Percentiles rank a stretch among this genome's conserved stretches.
phyloP scores from a whole-genome alignment of 768 basidiomycete species.

The Lactifluus piperatus region DNA sequence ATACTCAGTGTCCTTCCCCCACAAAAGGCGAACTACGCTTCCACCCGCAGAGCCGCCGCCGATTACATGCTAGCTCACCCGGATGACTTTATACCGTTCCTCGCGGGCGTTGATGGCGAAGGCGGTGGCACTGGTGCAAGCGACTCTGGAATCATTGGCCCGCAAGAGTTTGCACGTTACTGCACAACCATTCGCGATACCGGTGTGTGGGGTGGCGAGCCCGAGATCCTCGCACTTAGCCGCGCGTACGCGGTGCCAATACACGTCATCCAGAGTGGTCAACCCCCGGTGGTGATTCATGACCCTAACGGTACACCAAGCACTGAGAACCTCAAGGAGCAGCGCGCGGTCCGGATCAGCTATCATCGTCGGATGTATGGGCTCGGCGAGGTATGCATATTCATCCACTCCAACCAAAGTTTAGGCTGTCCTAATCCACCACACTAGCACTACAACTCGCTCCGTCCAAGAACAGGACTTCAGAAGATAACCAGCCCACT shows the following conservation, averaged over 20 bases:
- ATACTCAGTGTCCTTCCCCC: conserved; percentile 59
- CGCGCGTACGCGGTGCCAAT: conserved; percentile 77
- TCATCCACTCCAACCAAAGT: background rate
- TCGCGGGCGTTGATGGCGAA: conserved; percentile 66
- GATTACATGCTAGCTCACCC: conserved; percentile 74
- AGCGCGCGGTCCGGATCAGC: conserved; percentile 57
- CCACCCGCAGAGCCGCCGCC: conserved; percentile 62
- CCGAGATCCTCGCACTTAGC: conserved; percentile 87
- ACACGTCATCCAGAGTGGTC: conserved; percentile 79
- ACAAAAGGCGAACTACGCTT: conserved; percentile 48
- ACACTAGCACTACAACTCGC: conserved; percentile 78
- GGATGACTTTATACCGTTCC: conserved; percentile 89
- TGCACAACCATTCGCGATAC: conserved; percentile 73
- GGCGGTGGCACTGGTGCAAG: conserved; percentile 58
- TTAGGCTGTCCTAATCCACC: background rate
- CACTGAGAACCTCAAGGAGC: conserved; percentile 28
- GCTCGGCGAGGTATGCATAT: conserved; percentile 73
- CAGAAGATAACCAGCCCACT: conserved; percentile 16
- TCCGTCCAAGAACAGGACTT: conserved; percentile 44
- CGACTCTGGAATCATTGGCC: conserved; percentile 64
- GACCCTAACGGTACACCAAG: conserved; percentile 39
- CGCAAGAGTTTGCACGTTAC: conserved; percentile 57
- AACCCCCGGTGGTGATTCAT: conserved; percentile 79
- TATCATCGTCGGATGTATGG: conserved; percentile 95
- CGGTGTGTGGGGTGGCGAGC: conserved; percentile 95